These are phyloP conservation scores for Globisporangium nagaii DNA, from an alignment of 352 stramenopile species.

Conservation along the genomic window DNA sequence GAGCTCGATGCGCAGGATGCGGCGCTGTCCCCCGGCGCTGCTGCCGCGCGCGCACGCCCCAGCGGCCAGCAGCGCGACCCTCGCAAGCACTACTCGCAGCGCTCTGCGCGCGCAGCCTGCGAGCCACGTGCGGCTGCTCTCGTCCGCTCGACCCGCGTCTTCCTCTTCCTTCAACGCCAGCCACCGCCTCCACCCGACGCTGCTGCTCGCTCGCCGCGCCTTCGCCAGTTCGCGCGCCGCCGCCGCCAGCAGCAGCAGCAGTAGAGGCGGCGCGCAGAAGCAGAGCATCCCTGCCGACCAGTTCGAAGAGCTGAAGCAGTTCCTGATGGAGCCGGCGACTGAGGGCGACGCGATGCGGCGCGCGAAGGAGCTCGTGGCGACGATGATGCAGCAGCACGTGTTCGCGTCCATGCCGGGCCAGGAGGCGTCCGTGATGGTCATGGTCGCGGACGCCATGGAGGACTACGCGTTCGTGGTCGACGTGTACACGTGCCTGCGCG, in stretches of 20 bases:
- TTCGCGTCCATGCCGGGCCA: conserved; percentile 62
- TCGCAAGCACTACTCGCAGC: no score
- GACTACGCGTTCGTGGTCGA: conserved; percentile 47
- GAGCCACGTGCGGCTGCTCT: background rate
- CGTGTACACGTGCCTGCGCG: conserved; percentile 53
- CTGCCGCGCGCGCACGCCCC: background rate
- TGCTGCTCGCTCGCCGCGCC: background rate
- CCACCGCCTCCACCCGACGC: background rate
- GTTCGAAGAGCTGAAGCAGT: conserved; percentile 63
- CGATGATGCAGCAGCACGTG: conserved; percentile 55
- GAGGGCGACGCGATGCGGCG: conserved; percentile 23
- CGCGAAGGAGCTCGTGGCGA: conserved; percentile 33
- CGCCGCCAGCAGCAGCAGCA: background rate
- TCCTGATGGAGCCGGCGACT: conserved; percentile 38
- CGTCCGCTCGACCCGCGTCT: background rate
- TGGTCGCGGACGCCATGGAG: conserved; percentile 60
- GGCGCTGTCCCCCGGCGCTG: background rate
- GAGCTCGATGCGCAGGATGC: background rate
- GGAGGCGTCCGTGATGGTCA: conserved; percentile 74
- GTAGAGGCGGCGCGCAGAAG: background rate
- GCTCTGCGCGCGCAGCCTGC: background rate
- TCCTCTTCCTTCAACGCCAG: no score
- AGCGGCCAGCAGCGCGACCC: no score
- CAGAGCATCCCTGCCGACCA: conserved; percentile 19
- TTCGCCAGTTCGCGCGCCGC: background rate